Base-by-base conservation (phyloP, 2,329 filamentous ascomycete genomes). In the Zasmidium cellare region DNA sequence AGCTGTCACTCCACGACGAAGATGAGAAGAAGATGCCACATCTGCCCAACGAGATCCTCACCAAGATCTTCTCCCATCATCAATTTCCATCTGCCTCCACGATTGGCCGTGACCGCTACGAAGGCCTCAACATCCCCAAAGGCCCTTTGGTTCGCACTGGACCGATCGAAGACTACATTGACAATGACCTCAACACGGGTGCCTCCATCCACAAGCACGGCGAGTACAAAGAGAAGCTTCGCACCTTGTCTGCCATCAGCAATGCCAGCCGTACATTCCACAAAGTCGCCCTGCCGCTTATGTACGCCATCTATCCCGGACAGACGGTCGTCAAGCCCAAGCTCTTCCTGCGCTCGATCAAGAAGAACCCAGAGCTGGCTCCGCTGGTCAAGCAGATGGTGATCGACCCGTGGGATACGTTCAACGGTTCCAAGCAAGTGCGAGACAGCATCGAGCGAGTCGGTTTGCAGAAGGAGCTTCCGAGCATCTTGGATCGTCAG, bases 21-120 rank as follows among this genome's bases (percentile, higher is more conserved):
- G n/a, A n/a, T n/a, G n/a, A n/a, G n/a, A n/a, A n/a, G n/a, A n/a
- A n/a, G n/a, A n/a, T 11, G 25, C 25, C 25, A 9, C 18, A 46
- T 14, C 20, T 51, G 14, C 20, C 54, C 22, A 48, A 46, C 9
- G 54, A 56, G 24, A 38, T 52, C 22, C 25, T 52, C 3, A 9
- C 31, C 12, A 28, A 56, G 9, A 56, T 56, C 23, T 51, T 56
- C 55, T 56, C 55, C 16, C 23, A 44, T n/a, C 48, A 52, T 19
- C 41, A 44, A 14, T 24, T 56, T 16, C 55, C 55, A 9, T 41
- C 48, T 18, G 47, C 55, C 18, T 12, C 35, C 7, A 56, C 22
- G 19, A 47, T 52, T 24, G 55, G 41, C 16, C 55, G 55, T 18
- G 47, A 56, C 35, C 20, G 55, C 45, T 56, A 56, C 54, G 54